Base-by-base conservation (phyloP, 129 eudicot species). In the Logfia minima region DNA sequence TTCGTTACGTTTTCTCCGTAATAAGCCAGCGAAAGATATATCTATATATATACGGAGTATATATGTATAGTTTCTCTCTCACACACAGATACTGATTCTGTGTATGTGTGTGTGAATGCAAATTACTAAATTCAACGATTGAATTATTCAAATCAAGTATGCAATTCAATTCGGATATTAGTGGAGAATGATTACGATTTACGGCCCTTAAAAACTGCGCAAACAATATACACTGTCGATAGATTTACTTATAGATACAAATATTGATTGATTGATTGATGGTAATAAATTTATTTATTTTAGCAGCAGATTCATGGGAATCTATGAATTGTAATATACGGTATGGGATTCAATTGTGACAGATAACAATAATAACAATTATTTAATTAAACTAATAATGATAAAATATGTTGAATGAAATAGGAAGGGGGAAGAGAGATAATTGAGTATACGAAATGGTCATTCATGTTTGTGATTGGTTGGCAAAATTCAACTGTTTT, bases 51-150 rank as follows among this genome's bases (percentile, higher is more conserved):
- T 8, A 59, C 34, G 11, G 5, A 48, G 72, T 71, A 5, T 43
- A 61, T 43, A 61, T 45, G 19, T 41, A 71, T 28, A 39, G 7
- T 71, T 10, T 32, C 71, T 75, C 79, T 75, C 41, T 13, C 78
- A 23, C 79, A 39, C 77, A 74, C 16, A 74, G 8, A 61, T 0
- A 23, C 43, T 26, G 24, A 61, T 6, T 75, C 68, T 59, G 77
- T 51, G 77, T 51, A 26, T 26, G 37, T 32, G 77, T 61, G 83
- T 79, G 83, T 79, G 83, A 79, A 79, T 71, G 83, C 77, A 34
- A 9, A 23, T 6, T 16, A 23, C 21, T 10, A 45, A 62, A 48
- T 61, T 70, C 71, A 71, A 79, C 77, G 65, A 53, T 62, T 14
- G 72, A 79, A 34, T 34, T 45, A 48, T 51, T 71, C 72, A 71